Evolutionary conservation across 225 moss, liverwort and hornwort species (phyloP).

Genomic region (Lunularia cruciata): DNA sequence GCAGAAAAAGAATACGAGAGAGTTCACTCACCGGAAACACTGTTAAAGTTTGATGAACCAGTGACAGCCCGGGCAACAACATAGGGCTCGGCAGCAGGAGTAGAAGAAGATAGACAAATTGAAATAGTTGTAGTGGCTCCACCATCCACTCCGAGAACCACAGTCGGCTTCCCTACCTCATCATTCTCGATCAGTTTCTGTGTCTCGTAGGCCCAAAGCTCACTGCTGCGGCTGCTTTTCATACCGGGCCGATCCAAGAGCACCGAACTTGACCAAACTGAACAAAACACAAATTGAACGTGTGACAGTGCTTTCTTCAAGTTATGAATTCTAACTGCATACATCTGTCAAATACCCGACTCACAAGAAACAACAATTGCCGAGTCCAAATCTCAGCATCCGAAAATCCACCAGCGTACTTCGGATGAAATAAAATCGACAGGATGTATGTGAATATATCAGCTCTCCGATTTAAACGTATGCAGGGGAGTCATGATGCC

Average conservation of each 20-base stretch:
- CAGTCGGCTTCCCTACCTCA: conserved; percentile 35
- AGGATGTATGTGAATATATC: too few relatives aligned
- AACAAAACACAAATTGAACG: not conserved
- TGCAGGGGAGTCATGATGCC: too few relatives aligned
- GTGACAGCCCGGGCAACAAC: conserved; percentile 60
- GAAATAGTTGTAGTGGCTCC: conserved; percentile 83
- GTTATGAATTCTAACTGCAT: too few relatives aligned
- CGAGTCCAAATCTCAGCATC: not conserved
- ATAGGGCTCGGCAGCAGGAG: conserved; percentile 36
- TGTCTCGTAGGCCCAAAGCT: conserved; percentile 69
- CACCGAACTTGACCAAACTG: not conserved
- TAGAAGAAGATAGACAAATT: conserved; percentile 58
- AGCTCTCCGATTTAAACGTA: too few relatives aligned
- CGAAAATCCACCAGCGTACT: too few relatives aligned
- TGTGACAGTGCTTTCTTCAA: not conserved
- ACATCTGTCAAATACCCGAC: too few relatives aligned
- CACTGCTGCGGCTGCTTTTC: conserved; percentile 18
- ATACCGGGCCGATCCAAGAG: conserved; percentile 10
- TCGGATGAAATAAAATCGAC: too few relatives aligned
- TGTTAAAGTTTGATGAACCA: conserved; percentile 83
- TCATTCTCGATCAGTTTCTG: conserved; percentile 15
- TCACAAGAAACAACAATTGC: not conserved
- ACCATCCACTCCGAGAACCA: conserved; percentile 91
- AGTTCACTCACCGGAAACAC: conserved; percentile 62
- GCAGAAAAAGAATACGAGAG: not conserved